Conservation (phyloP, 331 rosid species). For the Rosa hybrid region DNA sequence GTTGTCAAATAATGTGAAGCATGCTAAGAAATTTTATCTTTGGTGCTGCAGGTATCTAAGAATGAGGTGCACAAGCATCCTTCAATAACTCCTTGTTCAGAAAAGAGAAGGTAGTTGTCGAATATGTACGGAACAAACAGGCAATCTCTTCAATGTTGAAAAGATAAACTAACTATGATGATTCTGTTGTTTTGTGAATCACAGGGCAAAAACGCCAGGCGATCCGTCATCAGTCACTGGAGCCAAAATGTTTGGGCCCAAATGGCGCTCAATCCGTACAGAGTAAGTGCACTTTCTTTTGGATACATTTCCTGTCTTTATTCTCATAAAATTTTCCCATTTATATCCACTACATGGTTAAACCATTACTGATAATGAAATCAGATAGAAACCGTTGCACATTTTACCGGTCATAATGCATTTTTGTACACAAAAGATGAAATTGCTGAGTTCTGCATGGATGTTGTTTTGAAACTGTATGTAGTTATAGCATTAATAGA, state of each 20-base stretch:
- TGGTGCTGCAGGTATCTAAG: slow-evolving; percentile 49
- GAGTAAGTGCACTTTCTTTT: slow-evolving; percentile 38
- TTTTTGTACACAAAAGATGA: too few relatives aligned
- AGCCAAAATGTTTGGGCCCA: slow-evolving; percentile 39
- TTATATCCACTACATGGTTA: neutral
- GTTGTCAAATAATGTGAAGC: slow-evolving; percentile 4
- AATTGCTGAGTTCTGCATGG: too few relatives aligned
- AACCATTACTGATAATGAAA: neutral
- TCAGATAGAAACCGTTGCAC: neutral
- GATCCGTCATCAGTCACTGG: slow-evolving; percentile 42
- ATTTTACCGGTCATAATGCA: neutral
- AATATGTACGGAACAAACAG: neutral
- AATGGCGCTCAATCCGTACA: slow-evolving; percentile 59
- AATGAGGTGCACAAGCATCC: slow-evolving; percentile 45
- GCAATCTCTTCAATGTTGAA: neutral
- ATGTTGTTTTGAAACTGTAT: neutral
- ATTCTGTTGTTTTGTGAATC: slow-evolving; percentile 5
- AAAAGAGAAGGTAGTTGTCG: neutral
- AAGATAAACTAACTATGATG: neutral
- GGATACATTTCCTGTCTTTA: neutral
- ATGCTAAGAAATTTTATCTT: slow-evolving; percentile 21
- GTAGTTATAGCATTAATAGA: neutral
- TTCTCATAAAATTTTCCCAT: neutral
- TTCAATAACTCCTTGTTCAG: slow-evolving; percentile 52
- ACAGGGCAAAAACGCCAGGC: slow-evolving; percentile 53